Base-by-base conservation (phyloP, 2,329 filamentous ascomycete genomes). In the Fusarium tanahbumbuense region DNA sequence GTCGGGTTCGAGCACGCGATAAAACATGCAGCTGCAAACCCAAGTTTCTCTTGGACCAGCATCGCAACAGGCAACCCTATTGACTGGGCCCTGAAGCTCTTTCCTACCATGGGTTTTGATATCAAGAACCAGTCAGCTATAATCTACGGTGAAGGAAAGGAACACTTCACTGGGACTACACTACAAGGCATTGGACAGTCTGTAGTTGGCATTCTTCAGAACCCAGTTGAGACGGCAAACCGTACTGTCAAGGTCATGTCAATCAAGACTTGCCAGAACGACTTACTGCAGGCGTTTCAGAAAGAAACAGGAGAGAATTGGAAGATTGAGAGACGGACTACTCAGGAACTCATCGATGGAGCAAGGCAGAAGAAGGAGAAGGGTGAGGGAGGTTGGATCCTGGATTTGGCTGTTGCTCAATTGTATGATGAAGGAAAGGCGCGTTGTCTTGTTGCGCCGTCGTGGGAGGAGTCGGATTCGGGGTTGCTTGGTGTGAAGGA, bases 71-170 rank as follows among this genome's bases (percentile, higher is more conserved):
- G 68, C 2, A 71, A 71, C 5, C 68, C 68, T 0, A 58, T 71
- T 3, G 68, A 71, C 18, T 71, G 68, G 68, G 68, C 68, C 1
- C 40, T 70, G 6, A 71, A 65, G 16, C 55, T 56, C 12, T 71
- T 71, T 37, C 49, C 68, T 12, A 40, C 30, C 1, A 71, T 71
- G 68, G 68, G 68, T 0, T 71, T 71, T 3, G 32, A 71, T 2
- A 42, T 69, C 25, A 32, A 59, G 4, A 49, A 59, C 5, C 37
- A 15, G 0, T 18, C 22, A 2, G 64, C 68, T 5, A 47, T 62
- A 2, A 62, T 71, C 2, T 71, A 71, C 20, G 68, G 69, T 8
- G 12, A 27, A 3, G 68, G 68, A 4, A 53, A 59, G 5, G 68
- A 71, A 6, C 12, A 45, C 4, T 71, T 71, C 1, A 71, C 64